phyloP scores from a whole-genome alignment of 1,139 yeast species.

The Candida labiduridarum region DNA sequence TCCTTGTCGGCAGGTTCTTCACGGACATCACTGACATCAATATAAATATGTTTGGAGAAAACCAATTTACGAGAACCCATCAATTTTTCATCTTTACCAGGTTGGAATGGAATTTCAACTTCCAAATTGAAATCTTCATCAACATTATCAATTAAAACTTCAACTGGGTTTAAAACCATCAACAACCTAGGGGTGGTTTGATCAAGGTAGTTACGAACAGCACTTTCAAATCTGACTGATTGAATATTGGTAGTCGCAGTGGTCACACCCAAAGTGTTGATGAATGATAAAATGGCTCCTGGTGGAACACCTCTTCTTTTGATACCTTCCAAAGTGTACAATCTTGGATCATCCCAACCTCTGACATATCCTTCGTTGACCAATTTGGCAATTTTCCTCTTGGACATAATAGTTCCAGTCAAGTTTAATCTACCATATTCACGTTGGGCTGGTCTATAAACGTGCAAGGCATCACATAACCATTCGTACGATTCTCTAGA shows the following conservation, averaged over 20 bases:
- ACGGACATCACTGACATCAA: constrained; percentile 70
- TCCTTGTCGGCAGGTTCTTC: constrained; percentile 42
- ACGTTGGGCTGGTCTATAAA: constrained; percentile 97
- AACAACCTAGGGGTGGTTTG: constrained; percentile 91
- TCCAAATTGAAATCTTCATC: constrained; percentile 62
- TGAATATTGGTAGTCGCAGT: constrained; percentile 92
- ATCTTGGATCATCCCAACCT: constrained; percentile 98
- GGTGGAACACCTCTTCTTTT: constrained; percentile 99
- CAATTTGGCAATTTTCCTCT: constrained; percentile 91
- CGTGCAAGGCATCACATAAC: constrained; percentile 95
- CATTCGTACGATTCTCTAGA: constrained; percentile 97
- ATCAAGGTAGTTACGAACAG: constrained; percentile 86
- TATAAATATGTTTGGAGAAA: constrained; percentile 75
- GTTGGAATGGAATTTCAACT: constrained; percentile 85
- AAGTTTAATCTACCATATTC: constrained; percentile 96
- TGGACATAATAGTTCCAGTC: constrained; percentile 92
- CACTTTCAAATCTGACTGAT: constrained; percentile 83
- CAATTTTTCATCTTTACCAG: constrained; percentile 70
- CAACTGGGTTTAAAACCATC: constrained; percentile 89
- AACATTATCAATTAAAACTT: constrained; percentile 80
- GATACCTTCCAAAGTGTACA: constrained; percentile 91
- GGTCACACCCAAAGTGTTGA: constrained; percentile 95
- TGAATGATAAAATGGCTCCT: constrained; percentile 93
- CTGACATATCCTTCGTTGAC: constrained; percentile 82
- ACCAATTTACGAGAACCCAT: constrained; percentile 75